Conservation (phyloP, 352 stramenopile genomes). For the Phytophthora pseudosyringae region DNA sequence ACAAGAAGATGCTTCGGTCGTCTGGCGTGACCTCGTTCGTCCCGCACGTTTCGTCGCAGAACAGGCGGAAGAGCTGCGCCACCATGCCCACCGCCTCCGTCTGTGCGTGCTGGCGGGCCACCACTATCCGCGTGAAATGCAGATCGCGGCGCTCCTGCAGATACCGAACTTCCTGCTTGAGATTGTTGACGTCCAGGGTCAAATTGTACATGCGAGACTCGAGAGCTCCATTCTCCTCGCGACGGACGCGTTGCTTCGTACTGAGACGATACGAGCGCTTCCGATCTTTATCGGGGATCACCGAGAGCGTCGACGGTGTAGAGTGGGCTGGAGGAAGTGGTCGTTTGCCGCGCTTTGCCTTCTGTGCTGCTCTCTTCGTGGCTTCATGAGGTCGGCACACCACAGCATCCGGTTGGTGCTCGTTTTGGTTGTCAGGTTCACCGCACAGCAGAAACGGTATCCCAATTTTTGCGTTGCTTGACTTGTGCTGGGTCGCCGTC, state of each 20-base stretch:
- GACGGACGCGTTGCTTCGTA: neutral
- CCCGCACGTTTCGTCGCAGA: neutral
- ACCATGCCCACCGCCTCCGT: neutral
- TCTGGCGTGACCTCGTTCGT: neutral
- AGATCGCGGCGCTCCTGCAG: constrained; percentile 19
- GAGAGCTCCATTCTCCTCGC: neutral
- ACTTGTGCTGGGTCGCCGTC: too few relatives aligned
- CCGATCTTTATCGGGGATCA: neutral
- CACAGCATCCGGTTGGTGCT: too few relatives aligned
- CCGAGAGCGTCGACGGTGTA: neutral
- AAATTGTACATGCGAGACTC: constrained; percentile 27
- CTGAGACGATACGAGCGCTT: neutral
- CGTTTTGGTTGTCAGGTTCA: too few relatives aligned
- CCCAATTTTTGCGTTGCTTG: too few relatives aligned
- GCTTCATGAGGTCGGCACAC: too few relatives aligned
- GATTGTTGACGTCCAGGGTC: constrained; percentile 32
- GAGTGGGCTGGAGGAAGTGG: neutral
- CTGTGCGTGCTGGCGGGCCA: constrained; percentile 15
- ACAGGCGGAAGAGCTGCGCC: neutral
- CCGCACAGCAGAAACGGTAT: too few relatives aligned
- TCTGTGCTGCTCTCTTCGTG: neutral
- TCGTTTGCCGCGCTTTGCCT: neutral
- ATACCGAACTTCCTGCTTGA: constrained; percentile 24
- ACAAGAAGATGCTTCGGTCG: neutral
- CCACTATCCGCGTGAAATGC: constrained; percentile 10